Percentiles rank a stretch among this genome's conserved stretches.
Evolutionary conservation across 2,329 filamentous ascomycete genomes (phyloP).

Genomic region (Metarhizium brunneum): DNA sequence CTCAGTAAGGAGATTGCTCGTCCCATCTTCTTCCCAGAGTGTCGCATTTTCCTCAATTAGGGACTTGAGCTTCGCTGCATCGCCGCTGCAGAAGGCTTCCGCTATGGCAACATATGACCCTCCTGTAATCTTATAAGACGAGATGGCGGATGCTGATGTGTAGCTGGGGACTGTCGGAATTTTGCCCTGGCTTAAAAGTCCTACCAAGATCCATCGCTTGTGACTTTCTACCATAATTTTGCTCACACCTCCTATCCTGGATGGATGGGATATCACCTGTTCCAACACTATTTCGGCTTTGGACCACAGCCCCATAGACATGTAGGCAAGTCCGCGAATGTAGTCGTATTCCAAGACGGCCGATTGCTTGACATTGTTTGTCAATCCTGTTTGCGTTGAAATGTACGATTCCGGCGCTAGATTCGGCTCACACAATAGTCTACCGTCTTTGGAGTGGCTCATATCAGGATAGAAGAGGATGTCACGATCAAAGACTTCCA

Average conservation of each 20-base stretch:
- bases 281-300: constrained; percentile 54
- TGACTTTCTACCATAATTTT: constrained; percentile 81
- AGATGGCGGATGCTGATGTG: constrained; percentile 42
- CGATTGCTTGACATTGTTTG: constrained; percentile 38
- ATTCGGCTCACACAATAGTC: constrained; percentile 34
- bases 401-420: constrained; percentile 48
- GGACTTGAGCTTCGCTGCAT: constrained; percentile 48
- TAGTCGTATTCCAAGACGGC: constrained; percentile 60
- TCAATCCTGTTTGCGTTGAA: constrained; percentile 47
- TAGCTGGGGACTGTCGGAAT: constrained; percentile 45
- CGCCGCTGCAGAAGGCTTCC: constrained; percentile 51
- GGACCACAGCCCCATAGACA: constrained; percentile 50
- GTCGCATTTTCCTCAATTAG: constrained; percentile 50
- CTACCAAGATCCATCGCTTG: constrained; percentile 80
- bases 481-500: constrained; percentile 54
- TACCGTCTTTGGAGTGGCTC: constrained; percentile 23
- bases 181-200: constrained; percentile 61
- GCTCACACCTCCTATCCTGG: constrained; percentile 52
- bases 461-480: constrained; percentile 56
- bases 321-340: constrained; percentile 54
- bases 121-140: constrained; percentile 47
- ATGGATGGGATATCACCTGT: constrained; percentile 58
- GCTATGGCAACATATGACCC: constrained; percentile 65
- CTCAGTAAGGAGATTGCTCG: constrained; percentile 59
- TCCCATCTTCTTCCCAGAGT: constrained; percentile 64